phyloP scores from a whole-genome alignment of 176 grass and related monocot genomes.

The Rhynchospora pubera region DNA sequence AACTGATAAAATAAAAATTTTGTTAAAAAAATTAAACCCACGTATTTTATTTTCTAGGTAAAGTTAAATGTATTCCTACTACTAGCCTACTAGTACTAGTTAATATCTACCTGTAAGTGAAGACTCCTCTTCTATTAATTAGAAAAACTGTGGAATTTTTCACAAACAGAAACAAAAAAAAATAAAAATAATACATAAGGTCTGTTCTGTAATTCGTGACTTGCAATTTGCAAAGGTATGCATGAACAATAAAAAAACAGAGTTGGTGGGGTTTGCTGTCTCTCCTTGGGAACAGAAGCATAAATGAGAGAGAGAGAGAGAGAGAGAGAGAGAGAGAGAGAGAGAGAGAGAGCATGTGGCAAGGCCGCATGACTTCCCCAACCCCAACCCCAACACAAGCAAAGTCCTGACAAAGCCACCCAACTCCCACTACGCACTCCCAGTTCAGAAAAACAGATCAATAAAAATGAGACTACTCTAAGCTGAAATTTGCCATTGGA shows the following conservation, averaged over 20 bases:
- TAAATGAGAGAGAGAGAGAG: neutral
- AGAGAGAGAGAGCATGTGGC: neutral
- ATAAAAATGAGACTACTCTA: conserved; percentile 22
- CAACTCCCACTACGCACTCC: neutral
- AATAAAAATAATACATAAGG: too few relatives aligned
- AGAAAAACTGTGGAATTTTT: too few relatives aligned
- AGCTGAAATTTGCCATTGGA: conserved; percentile 1
- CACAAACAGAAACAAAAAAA: too few relatives aligned
- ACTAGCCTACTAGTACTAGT: too few relatives aligned
- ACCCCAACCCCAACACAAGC: neutral
- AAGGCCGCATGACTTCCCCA: neutral
- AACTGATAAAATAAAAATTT: neutral
- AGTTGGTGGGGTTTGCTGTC: conserved; percentile 32
- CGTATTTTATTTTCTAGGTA: too few relatives aligned
- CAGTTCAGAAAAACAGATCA: neutral
- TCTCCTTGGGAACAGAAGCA: conserved; percentile 3
- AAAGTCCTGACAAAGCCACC: conserved; percentile 22
- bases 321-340: too few relatives aligned
- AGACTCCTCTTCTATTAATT: too few relatives aligned
- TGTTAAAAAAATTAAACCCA: too few relatives aligned
- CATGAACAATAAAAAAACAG: neutral
- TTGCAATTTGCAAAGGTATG: neutral
- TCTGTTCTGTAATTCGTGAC: neutral
- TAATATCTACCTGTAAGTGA: too few relatives aligned
- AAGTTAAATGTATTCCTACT: too few relatives aligned